These are phyloP conservation scores for Cicer yamashitae DNA, from an alignment of 306 rosid species.

Conservation along the genomic window DNA sequence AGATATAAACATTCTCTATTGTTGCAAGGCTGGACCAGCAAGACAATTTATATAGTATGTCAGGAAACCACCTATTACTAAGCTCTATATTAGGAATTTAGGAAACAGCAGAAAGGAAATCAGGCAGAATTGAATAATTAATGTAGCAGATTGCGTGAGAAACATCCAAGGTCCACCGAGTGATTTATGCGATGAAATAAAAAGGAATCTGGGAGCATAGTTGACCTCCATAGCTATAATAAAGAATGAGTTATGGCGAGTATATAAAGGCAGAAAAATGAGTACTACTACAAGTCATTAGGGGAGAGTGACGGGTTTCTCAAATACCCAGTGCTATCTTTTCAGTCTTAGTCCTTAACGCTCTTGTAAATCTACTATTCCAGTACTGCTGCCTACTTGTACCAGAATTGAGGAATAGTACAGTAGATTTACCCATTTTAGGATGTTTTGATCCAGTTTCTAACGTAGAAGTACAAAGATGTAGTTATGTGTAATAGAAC, in stretches of 20 bases:
- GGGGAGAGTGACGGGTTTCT: not conserved
- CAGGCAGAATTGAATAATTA: conserved; percentile 15
- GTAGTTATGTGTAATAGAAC: conserved; percentile 20
- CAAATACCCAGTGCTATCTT: not conserved
- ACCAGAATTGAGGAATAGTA: conserved; percentile 4
- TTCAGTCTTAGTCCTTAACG: not conserved
- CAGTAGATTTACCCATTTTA: not conserved
- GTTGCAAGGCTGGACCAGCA: conserved; percentile 61
- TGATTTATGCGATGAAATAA: conserved; percentile 13
- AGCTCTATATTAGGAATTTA: conserved; percentile 31
- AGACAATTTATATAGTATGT: conserved; percentile 36
- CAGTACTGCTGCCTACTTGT: not conserved
- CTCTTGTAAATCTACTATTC: conserved; percentile 1
- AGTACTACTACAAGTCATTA: not conserved
- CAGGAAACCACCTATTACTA: conserved; percentile 31
- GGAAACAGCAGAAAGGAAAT: conserved; percentile 22
- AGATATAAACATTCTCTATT: conserved; percentile 60
- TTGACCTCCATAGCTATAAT: not conserved
- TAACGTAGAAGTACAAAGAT: not conserved
- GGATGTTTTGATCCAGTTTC: conserved; percentile 3
- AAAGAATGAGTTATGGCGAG: conserved; percentile 10
- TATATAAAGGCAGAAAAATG: not conserved
- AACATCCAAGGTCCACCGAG: not conserved
- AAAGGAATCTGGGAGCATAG: conserved; percentile 7
- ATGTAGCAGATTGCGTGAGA: conserved; percentile 2